Evolutionary conservation across 768 basidiomycete genomes (phyloP).

Genomic region (Panellus pusillus): DNA sequence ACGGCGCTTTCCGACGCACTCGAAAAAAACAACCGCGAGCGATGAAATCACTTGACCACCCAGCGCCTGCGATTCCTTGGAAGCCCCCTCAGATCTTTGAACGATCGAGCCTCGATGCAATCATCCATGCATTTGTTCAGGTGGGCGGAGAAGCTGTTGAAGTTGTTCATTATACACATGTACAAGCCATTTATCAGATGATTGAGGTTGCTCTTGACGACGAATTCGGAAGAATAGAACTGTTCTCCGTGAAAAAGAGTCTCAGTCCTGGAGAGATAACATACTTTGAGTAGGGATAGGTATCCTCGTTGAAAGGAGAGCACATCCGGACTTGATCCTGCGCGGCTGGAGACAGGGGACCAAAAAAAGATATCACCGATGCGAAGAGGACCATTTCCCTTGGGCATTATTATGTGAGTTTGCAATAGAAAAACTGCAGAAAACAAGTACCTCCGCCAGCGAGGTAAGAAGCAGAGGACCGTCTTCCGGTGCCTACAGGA

Average conservation of each 20-base stretch:
- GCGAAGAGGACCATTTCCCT: conserved; percentile 53
- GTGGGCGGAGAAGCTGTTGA: conserved; percentile 39
- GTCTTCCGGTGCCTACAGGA: conserved; percentile 43
- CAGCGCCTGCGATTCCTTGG: conserved; percentile 22
- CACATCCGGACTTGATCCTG: conserved; percentile 31
- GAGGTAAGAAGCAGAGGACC: conserved; percentile 29
- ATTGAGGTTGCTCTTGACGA: conserved; percentile 55
- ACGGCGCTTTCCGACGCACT: conserved; percentile 37
- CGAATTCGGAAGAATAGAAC: conserved; percentile 61
- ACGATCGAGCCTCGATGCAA: conserved; percentile 36
- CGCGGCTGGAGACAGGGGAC: conserved; percentile 38
- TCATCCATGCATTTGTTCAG: conserved; percentile 42
- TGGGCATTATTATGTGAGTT: background rate
- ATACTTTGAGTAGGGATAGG: conserved; percentile 53
- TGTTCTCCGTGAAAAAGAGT: conserved; percentile 23
- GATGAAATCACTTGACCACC: conserved; percentile 47
- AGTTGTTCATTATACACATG: conserved; percentile 43
- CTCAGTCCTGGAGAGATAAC: background rate
- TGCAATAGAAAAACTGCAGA: background rate
- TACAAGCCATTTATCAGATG: conserved; percentile 52
- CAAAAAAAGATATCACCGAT: conserved; percentile 51
- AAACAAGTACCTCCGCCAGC: conserved; percentile 10
- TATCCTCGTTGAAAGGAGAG: conserved; percentile 64
- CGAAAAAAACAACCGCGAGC: conserved; percentile 47
- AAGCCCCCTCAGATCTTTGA: conserved; percentile 27